Percentiles rank a stretch among this genome's conserved stretches.
These are phyloP conservation scores for Clausena lansium DNA, from an alignment of 345 rosid genomes.

Conservation along the genomic window DNA sequence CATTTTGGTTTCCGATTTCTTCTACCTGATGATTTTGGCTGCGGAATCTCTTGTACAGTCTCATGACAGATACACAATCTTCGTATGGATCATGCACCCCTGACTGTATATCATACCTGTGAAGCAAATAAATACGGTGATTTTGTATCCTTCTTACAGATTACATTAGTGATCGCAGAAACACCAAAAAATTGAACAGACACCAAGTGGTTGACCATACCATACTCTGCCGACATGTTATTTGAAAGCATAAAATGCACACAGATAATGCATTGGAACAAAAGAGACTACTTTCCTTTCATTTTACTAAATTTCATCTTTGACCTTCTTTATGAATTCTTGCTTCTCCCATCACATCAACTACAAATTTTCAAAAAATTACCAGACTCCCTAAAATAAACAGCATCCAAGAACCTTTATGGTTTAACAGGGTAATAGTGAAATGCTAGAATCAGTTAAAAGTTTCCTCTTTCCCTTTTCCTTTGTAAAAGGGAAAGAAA, in stretches of 20 bases:
- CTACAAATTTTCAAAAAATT: neutral
- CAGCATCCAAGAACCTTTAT: neutral
- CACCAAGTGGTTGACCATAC: neutral
- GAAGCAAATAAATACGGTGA: neutral
- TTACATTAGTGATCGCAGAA: neutral
- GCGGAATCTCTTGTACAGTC: constrained; percentile 71
- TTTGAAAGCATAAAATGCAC: neutral
- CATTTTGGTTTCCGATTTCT: constrained; percentile 18
- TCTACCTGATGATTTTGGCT: constrained; percentile 42
- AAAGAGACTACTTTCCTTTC: neutral
- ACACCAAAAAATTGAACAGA: neutral
- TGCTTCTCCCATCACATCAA: neutral
- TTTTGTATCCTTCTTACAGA: neutral
- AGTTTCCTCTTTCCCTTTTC: neutral
- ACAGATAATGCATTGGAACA: neutral
- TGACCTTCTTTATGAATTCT: neutral
- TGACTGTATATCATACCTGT: constrained; percentile 60
- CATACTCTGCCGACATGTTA: neutral
- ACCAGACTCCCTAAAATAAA: neutral
- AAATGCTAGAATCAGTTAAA: neutral
- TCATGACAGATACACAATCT: constrained; percentile 67
- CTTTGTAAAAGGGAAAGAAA: neutral
- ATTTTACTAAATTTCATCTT: neutral
- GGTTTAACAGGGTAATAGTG: neutral
- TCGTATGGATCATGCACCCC: constrained; percentile 63